Evolutionary conservation across 2,329 filamentous ascomycete genomes (phyloP).

Genomic region (Verticillium alfalfae): DNA sequence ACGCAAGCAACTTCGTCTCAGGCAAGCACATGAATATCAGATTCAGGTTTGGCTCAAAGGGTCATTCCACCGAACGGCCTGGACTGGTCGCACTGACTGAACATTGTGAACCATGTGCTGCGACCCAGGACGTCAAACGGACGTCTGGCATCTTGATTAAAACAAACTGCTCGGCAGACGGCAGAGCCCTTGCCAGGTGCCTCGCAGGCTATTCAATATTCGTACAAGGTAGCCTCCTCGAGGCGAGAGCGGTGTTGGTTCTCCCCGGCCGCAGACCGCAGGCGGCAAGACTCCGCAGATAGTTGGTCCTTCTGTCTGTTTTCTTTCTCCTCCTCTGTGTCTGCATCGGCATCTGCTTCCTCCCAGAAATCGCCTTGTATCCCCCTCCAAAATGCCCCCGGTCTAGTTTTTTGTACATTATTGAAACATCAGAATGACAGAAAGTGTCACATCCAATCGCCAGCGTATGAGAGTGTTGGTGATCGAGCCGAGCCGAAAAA

Average conservation of each 20-base stretch:
- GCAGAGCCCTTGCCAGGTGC: not conserved
- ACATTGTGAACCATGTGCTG: not conserved
- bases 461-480: not conserved
- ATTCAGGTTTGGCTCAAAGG: no score
- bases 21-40: no score
- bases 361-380: not conserved
- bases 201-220: not conserved
- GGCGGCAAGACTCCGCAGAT: not conserved
- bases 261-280: not conserved
- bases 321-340: slow-evolving; percentile 2
- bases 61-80: no score
- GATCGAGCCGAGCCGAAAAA: not conserved
- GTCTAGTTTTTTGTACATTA: slow-evolving; percentile 12
- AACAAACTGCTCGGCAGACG: not conserved
- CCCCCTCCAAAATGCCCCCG: slow-evolving; percentile 8
- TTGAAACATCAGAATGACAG: slow-evolving; percentile 7
- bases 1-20: no score
- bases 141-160: not conserved
- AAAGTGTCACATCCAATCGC: not conserved
- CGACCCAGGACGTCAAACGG: not conserved
- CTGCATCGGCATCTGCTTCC: slow-evolving; percentile 5
- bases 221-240: not conserved
- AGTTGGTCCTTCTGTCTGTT: not conserved
- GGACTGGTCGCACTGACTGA: not conserved
- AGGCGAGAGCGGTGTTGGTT: slow-evolving; percentile 3